Evolutionary conservation across 2,329 filamentous ascomycete species (phyloP), one percentile per base, ranked within the genome.

Genomic region (Xylariaceae sp.): DNA sequence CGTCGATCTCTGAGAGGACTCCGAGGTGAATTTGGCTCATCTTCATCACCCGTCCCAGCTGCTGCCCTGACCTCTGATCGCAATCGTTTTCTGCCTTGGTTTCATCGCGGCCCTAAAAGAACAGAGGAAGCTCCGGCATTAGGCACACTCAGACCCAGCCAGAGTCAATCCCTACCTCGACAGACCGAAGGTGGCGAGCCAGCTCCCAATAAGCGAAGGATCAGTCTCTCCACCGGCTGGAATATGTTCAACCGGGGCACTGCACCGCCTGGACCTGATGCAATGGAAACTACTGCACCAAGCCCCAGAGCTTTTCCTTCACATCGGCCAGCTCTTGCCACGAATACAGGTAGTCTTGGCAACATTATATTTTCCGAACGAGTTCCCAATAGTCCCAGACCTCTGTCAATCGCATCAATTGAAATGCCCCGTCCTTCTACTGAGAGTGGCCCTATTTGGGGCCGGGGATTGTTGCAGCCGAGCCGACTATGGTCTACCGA

Each of bases 371-470:
- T 77, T 45, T 77, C 80, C 19, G 81, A 84, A 16, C 74, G 79
- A 36, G 80, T 84, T 40, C 73, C 76, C 2, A 76, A 77, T 67
- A 78, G 79, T 67, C 85, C 88, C 1, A 76, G 87, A 16, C 87
- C 88, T 12, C 76, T 81, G 1, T 88, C 86, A 2, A 86, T 87
- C 55, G 81, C 83, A 13, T 88, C 86, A 0, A 79, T 78, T 5
- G 86, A 89, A 54, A 76, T 92, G 49, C 87, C 88, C 1, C 80
- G 89, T 45, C 89, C 89, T 5, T 92, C 88, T 1, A 88, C 87
- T 1, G 89, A 94, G 57, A 89, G 85, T 58, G 81, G 84, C 45
- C 87, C 86, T 21, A 88, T 91, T 56, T 89, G 87, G 71, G 87
- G 85, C 68, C 78, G 79, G 21, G 30, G 43, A 1, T 75, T 75